phyloP scores from a whole-genome alignment of 805 yeast species.

The Lachancea fermentati region DNA sequence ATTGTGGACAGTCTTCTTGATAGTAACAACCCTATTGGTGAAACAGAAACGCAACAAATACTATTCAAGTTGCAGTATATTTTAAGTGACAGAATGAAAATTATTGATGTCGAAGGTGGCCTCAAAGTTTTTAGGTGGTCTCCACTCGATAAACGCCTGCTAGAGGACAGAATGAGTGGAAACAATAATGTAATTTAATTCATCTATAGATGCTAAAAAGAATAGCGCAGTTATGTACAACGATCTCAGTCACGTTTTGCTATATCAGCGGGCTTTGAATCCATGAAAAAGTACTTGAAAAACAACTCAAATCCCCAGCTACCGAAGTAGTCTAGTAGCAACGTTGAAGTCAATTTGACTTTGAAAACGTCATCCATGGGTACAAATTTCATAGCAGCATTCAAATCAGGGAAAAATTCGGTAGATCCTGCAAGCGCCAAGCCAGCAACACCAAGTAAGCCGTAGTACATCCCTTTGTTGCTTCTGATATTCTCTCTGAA shows the following conservation, averaged over 20 bases:
- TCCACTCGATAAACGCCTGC: slow-evolving; percentile 13
- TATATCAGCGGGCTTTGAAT: slow-evolving; percentile 87
- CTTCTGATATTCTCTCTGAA: slow-evolving; percentile 86
- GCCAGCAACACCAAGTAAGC: slow-evolving; percentile 83
- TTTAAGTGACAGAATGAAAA: slow-evolving; percentile 14
- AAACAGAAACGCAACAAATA: slow-evolving; percentile 23
- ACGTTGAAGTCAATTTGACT: slow-evolving; percentile 63
- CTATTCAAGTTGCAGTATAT: slow-evolving; percentile 18
- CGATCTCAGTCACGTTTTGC: slow-evolving; percentile 39
- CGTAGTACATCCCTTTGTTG: slow-evolving; percentile 96
- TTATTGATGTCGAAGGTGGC: slow-evolving; percentile 23
- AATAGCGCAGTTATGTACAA: not conserved
- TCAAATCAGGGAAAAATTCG: slow-evolving; percentile 90
- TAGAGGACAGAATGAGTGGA: slow-evolving; percentile 5
- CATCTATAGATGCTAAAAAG: not conserved
- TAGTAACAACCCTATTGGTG: slow-evolving; percentile 31
- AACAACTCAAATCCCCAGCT: slow-evolving; percentile 73
- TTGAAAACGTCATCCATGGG: slow-evolving; percentile 76
- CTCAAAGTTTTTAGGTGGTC: slow-evolving; percentile 29
- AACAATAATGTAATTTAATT: not conserved
- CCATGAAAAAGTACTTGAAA: slow-evolving; percentile 84
- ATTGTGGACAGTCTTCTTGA: slow-evolving; percentile 30
- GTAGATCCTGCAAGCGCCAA: slow-evolving; percentile 89
- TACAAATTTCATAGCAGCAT: slow-evolving; percentile 87
- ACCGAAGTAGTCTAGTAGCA: slow-evolving; percentile 69